phyloP scores from a whole-genome alignment of 2,329 filamentous ascomycete species.

The Alternaria triticina region DNA sequence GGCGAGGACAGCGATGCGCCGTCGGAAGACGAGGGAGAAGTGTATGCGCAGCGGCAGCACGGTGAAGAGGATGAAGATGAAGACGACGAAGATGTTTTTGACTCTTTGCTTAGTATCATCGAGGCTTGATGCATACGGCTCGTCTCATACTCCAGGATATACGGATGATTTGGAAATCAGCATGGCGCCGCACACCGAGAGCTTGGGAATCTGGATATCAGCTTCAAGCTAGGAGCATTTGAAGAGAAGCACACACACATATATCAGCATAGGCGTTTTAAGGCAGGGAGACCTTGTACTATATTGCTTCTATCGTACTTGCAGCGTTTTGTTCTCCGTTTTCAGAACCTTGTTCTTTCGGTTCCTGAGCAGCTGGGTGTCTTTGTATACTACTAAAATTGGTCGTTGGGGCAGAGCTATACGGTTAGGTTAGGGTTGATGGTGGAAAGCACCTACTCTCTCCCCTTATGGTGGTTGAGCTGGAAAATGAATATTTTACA shows the following conservation, averaged over 20 bases:
- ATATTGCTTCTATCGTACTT: not conserved
- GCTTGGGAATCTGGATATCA: not conserved
- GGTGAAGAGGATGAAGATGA: slow-evolving; percentile 13
- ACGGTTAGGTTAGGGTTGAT: not conserved
- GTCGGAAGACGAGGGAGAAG: slow-evolving; percentile 15
- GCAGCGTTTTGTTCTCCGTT: not conserved
- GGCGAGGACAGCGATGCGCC: slow-evolving; percentile 24
- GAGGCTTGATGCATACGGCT: too few relatives aligned
- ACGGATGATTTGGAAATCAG: not conserved
- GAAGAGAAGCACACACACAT: not conserved
- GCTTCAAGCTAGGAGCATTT: not conserved
- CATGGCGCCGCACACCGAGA: too few relatives aligned
- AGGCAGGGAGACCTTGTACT: not conserved
- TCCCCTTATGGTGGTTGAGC: not conserved
- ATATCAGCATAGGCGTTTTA: not conserved
- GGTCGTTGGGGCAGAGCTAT: not conserved
- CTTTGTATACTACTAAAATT: slow-evolving; percentile 15
- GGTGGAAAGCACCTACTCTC: not conserved
- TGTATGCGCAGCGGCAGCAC: slow-evolving; percentile 13
- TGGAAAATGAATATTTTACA: not conserved
- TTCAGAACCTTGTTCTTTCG: not conserved
- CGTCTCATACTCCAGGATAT: too few relatives aligned
- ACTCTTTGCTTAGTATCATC: slow-evolving; percentile 29
- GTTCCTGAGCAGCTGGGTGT: not conserved
- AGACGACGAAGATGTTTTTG: slow-evolving; percentile 28